A percentile compares a stretch with the other conserved stretches of the same genome.
These are phyloP conservation scores for Royoungia palumana DNA, from an alignment of 768 basidiomycete genomes.

Conservation along the genomic window DNA sequence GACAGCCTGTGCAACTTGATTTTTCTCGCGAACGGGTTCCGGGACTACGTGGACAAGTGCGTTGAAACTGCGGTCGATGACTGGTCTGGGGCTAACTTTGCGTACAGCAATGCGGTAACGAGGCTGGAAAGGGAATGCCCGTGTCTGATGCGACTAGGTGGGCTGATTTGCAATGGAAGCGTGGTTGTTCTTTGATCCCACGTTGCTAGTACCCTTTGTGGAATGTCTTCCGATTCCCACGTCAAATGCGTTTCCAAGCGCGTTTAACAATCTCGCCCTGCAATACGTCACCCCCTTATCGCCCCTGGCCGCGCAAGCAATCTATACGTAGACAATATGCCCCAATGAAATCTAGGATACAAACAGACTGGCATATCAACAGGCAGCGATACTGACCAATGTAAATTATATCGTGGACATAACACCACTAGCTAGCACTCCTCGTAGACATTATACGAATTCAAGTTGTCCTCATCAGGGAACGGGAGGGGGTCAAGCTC, in stretches of 20 bases:
- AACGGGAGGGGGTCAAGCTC: slow-evolving; percentile 73
- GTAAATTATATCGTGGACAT: slow-evolving; percentile 31
- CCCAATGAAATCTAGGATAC: slow-evolving; percentile 20
- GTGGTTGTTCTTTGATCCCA: slow-evolving; percentile 5
- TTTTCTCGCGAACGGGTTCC: slow-evolving; percentile 63
- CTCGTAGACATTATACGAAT: slow-evolving; percentile 52
- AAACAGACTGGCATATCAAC: slow-evolving; percentile 30
- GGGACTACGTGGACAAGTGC: slow-evolving; percentile 67
- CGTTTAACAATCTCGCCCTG: slow-evolving; percentile 65
- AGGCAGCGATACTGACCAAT: slow-evolving; percentile 18
- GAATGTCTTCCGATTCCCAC: slow-evolving; percentile 47
- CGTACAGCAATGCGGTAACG: slow-evolving; percentile 48
- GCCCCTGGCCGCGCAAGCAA: neutral
- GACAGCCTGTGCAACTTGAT: slow-evolving; percentile 46
- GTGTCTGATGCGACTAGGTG: slow-evolving; percentile 52
- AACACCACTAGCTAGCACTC: slow-evolving; percentile 64
- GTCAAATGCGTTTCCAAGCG: slow-evolving; percentile 50
- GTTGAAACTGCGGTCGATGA: slow-evolving; percentile 11
- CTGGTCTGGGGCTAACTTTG: slow-evolving; percentile 6
- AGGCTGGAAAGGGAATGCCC: slow-evolving; percentile 52
- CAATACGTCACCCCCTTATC: slow-evolving; percentile 43
- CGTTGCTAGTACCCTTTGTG: slow-evolving; percentile 45
- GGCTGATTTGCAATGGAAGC: slow-evolving; percentile 19
- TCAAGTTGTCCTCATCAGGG: slow-evolving; percentile 47
- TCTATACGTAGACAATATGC: neutral